These are phyloP conservation scores for Eutrema heterophyllum DNA, from an alignment of 345 rosid species.

Conservation along the genomic window DNA sequence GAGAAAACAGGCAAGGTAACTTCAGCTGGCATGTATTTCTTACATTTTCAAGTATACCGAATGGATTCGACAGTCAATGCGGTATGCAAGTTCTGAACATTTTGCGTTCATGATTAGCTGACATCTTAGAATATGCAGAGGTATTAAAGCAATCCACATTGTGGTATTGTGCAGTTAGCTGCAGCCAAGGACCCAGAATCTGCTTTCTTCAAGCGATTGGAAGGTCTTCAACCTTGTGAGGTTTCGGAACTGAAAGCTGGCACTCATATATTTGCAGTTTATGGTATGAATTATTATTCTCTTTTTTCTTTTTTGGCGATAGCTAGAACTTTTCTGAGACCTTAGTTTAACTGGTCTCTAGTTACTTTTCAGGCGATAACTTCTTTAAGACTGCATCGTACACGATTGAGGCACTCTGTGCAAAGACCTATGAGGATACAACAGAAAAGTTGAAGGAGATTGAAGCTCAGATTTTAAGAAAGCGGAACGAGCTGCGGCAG, in stretches of 20 bases:
- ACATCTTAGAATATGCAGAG: constrained; percentile 2
- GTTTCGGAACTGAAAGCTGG: constrained; percentile 94
- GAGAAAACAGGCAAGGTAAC: constrained; percentile 97
- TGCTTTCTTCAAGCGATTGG: constrained; percentile 93
- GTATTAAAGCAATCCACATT: neutral
- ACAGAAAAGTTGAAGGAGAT: constrained; percentile 80
- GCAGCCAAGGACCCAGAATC: constrained; percentile 99
- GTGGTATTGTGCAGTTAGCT: constrained; percentile 60
- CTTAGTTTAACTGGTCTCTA: constrained; percentile 18
- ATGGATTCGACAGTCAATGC: constrained; percentile 96
- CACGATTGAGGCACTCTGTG: constrained; percentile 93
- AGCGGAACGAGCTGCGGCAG: constrained; percentile 90
- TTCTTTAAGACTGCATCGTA: constrained; percentile 94
- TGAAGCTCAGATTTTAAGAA: constrained; percentile 83
- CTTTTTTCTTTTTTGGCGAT: neutral
- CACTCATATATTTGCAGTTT: constrained; percentile 97
- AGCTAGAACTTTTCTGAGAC: neutral
- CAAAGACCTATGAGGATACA: constrained; percentile 70
- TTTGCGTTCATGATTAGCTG: neutral
- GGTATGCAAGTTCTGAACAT: constrained; percentile 39
- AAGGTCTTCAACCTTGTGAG: constrained; percentile 99
- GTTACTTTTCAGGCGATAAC: constrained; percentile 71
- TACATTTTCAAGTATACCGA: constrained; percentile 98
- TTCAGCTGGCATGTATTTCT: constrained; percentile 98
- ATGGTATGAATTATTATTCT: constrained; percentile 50